A percentile compares a stretch with the other conserved stretches of the same genome.
phyloP scores from a whole-genome alignment of 2,329 filamentous ascomycete genomes.

The Penicillium polonicum region DNA sequence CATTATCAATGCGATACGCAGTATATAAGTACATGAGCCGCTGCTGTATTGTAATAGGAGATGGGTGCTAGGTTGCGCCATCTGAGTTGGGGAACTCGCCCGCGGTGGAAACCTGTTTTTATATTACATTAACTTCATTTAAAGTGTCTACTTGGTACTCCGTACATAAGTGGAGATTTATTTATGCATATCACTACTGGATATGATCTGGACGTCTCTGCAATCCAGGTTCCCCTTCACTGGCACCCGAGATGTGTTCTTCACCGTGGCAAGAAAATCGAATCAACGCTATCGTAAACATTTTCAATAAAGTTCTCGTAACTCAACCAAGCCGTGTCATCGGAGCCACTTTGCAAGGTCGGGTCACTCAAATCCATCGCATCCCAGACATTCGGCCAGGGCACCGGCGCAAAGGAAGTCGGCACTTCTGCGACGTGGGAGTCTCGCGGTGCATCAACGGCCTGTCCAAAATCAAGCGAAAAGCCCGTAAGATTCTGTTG shows the following conservation, averaged over 20 bases:
- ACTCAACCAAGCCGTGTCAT: slow-evolving; percentile 28
- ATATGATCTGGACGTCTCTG: neutral
- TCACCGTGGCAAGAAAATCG: slow-evolving; percentile 19
- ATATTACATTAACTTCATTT: neutral
- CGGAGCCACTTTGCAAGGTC: slow-evolving; percentile 2
- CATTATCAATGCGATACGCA: no score
- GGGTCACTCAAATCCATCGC: slow-evolving; percentile 21
- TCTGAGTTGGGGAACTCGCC: neutral
- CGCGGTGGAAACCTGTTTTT: neutral
- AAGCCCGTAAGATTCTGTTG: neutral
- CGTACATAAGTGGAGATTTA: neutral
- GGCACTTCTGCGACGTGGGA: neutral
- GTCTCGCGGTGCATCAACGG: neutral
- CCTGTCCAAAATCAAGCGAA: neutral
- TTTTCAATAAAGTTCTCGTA: slow-evolving; percentile 32
- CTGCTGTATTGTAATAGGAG: no score
- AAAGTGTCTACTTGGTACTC: neutral
- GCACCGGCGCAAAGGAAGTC: slow-evolving; percentile 2
- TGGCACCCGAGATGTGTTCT: neutral
- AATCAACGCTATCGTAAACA: slow-evolving; percentile 26
- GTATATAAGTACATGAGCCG: neutral
- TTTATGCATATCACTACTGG: neutral
- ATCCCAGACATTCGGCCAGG: slow-evolving; percentile 29
- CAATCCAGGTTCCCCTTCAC: neutral
- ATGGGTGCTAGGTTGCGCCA: no score